Conservation (phyloP, 192 early-diverging fungal species). For the Coemansia sp. region DNA sequence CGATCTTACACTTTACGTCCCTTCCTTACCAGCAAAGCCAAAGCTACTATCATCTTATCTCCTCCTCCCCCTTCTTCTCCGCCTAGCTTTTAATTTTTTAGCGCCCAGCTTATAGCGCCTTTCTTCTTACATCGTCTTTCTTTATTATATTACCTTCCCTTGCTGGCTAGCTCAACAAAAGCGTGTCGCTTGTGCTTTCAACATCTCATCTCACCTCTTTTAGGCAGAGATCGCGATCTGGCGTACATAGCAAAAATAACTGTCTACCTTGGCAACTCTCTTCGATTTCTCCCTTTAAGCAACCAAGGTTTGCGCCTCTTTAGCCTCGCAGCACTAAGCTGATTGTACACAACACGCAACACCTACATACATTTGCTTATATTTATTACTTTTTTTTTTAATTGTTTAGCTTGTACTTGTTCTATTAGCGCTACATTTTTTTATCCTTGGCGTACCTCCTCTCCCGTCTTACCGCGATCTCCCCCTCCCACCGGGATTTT, state of each 20-base stretch:
- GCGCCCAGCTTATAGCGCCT: neutral
- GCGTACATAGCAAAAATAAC: neutral
- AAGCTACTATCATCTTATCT: neutral
- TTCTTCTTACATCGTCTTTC: neutral
- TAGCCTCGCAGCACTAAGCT: neutral
- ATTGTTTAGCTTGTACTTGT: neutral
- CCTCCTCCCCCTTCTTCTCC: neutral
- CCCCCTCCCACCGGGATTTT: neutral
- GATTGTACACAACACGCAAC: conserved; percentile 6
- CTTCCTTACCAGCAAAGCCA: neutral
- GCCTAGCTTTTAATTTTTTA: neutral
- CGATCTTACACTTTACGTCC: neutral
- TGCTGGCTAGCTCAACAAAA: neutral
- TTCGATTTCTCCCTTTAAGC: neutral
- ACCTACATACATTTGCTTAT: conserved; percentile 13
- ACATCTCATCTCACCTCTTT: neutral
- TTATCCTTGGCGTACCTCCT: neutral
- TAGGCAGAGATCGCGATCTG: conserved; percentile 4
- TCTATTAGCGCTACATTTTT: neutral
- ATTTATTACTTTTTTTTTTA: conserved; percentile 2
- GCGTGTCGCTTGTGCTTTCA: neutral
- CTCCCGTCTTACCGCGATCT: neutral
- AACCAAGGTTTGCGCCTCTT: conserved; percentile 8
- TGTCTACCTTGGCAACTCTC: neutral
- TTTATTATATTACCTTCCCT: neutral